Evolutionary conservation across 139 green algal species (phyloP).

Genomic region (Chlamydomonas sphaeroides): DNA sequence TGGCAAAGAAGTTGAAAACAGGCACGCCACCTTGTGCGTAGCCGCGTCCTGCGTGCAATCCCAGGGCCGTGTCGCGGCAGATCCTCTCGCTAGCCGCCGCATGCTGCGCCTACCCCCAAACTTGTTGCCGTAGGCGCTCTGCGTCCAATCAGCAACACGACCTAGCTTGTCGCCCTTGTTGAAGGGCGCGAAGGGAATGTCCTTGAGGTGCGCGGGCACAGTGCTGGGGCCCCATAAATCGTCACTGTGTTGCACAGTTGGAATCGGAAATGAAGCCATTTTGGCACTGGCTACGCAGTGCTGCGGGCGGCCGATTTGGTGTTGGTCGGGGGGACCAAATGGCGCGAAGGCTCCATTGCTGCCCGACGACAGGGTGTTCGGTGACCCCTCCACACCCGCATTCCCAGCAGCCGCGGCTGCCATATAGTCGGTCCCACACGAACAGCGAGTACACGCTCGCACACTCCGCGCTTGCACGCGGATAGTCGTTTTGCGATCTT

Average conservation of each 20-base stretch:
- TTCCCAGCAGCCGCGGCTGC: no score
- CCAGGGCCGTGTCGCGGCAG: no score
- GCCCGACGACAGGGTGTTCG: no score
- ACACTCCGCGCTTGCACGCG: no score
- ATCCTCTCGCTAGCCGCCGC: background rate
- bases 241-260: conserved; percentile 82
- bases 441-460: no score
- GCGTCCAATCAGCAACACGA: conserved; percentile 74
- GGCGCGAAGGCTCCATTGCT: no score
- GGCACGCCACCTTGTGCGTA: conserved; percentile 58
- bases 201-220: conserved; percentile 86
- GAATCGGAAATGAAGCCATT: conserved; percentile 70
- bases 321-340: no score
- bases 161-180: conserved; percentile 94
- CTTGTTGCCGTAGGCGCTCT: conserved; percentile 62
- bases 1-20: conserved; percentile 96
- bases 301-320: no score
- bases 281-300: no score
- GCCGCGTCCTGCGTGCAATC: conserved; percentile 20
- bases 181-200: conserved; percentile 96
- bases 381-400: no score
- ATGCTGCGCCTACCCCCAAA: conserved; percentile 40
- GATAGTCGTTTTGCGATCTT: no score
- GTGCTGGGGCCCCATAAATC: conserved; percentile 89
- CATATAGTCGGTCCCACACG: no score